Evolutionary conservation across 495 filamentous ascomycete genomes (phyloP).

Genomic region (Tetracladium marchalianum): DNA sequence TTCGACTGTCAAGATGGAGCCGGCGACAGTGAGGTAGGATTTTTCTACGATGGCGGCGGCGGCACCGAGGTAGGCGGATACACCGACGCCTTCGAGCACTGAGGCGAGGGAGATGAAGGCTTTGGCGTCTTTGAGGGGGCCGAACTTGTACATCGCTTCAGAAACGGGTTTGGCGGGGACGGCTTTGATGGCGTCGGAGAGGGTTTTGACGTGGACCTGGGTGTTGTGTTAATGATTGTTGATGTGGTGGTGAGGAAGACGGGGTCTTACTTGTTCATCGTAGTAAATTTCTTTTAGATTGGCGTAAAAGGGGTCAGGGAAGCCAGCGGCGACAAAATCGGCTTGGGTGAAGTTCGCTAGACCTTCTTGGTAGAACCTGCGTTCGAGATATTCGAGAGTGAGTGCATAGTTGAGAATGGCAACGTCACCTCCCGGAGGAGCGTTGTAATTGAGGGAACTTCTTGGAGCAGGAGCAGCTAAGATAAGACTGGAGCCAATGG

Average conservation of each 20-base stretch:
- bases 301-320: slow-evolving; percentile 38
- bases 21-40: slow-evolving; percentile 32
- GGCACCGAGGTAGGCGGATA: slow-evolving; percentile 31
- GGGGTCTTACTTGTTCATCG: slow-evolving; percentile 9
- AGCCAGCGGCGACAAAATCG: slow-evolving; percentile 43
- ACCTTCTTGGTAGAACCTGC: slow-evolving; percentile 44
- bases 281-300: slow-evolving; percentile 28
- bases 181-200: slow-evolving; percentile 26
- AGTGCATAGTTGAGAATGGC: slow-evolving; percentile 20
- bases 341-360: slow-evolving; percentile 43
- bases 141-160: slow-evolving; percentile 33
- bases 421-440: slow-evolving; percentile 16
- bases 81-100: slow-evolving; percentile 33
- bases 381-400: slow-evolving; percentile 38
- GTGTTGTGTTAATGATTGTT: slow-evolving; percentile 15
- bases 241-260: neutral
- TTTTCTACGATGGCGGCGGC: slow-evolving; percentile 30
- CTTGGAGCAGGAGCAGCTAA: slow-evolving; percentile 5
- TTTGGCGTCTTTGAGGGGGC: slow-evolving; percentile 24
- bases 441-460: slow-evolving; percentile 10
- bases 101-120: slow-evolving; percentile 32
- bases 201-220: slow-evolving; percentile 32
- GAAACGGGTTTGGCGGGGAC: slow-evolving; percentile 16
- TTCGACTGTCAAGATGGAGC: slow-evolving; percentile 38
- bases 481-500: slow-evolving; percentile 1